A percentile compares a stretch with the other conserved stretches of the same genome.
These are phyloP conservation scores for Hordeum pubiflorum DNA, from an alignment of 202 grass and related monocot genomes.

Conservation along the genomic window DNA sequence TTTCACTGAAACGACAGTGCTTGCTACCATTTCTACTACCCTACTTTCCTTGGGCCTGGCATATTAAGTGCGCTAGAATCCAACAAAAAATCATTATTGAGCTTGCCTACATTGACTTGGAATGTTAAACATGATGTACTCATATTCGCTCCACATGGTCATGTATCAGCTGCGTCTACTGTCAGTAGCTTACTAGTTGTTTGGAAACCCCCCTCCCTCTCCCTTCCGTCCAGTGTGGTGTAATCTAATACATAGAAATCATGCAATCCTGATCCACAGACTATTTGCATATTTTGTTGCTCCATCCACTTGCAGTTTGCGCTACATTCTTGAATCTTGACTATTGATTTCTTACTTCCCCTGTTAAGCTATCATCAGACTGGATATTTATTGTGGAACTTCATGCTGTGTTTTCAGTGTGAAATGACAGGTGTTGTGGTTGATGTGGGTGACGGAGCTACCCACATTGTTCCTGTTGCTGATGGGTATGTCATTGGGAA, in stretches of 20 bases:
- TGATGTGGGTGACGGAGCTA: conserved; percentile 94
- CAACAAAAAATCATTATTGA: neutral
- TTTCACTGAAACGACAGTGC: neutral
- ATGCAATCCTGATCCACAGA: neutral
- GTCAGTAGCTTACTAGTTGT: neutral
- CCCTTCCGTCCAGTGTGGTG: neutral
- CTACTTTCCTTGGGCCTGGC: neutral
- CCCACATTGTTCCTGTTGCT: conserved; percentile 92
- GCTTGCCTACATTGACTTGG: neutral
- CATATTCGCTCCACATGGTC: neutral
- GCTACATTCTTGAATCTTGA: neutral
- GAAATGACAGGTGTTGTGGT: conserved; percentile 99
- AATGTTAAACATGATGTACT: neutral
- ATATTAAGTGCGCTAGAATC: neutral
- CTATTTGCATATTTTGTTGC: neutral
- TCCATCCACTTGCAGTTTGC: neutral
- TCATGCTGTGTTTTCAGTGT: conserved; percentile 74
- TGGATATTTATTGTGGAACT: conserved; percentile 29
- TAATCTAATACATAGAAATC: neutral
- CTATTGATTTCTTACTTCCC: neutral
- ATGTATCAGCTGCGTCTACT: neutral
- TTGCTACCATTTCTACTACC: neutral
- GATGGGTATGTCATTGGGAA: conserved; percentile 99
- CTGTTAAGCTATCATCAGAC: neutral
- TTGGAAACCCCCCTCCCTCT: neutral